These are phyloP conservation scores for Dendrobium catenatum DNA, from an alignment of 106 monocot genomes.

Conservation along the genomic window DNA sequence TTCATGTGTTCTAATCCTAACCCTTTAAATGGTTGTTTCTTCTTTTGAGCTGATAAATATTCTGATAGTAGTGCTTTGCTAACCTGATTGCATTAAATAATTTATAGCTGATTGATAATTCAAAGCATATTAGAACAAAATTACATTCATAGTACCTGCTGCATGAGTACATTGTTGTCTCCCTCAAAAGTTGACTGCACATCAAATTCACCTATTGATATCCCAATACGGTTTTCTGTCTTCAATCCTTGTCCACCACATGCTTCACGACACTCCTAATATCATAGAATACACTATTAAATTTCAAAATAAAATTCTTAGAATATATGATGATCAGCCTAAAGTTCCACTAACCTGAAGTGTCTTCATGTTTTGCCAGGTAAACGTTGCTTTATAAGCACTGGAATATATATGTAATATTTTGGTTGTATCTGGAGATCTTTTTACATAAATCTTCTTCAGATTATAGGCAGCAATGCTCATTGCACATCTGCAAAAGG, in stretches of 20 bases:
- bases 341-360: constrained; percentile 48
- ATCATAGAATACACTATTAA: not conserved
- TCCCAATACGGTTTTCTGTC: constrained; percentile 79
- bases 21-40: constrained; percentile 63
- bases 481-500: constrained; percentile 66
- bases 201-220: constrained; percentile 84
- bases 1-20: constrained; percentile 96
- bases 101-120: not conserved
- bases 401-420: constrained; percentile 82
- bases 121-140: not conserved
- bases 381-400: constrained; percentile 70
- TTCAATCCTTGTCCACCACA: constrained; percentile 99
- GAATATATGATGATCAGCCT: not conserved
- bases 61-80: constrained; percentile 85
- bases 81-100: constrained; percentile 36
- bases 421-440: constrained; percentile 68
- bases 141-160: constrained; percentile 49
- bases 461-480: constrained; percentile 61
- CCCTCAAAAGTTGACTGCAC: constrained; percentile 99
- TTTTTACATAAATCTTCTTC: constrained; percentile 62
- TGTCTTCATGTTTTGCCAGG: constrained; percentile 95
- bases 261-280: constrained; percentile 92
- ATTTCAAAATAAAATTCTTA: not conserved
- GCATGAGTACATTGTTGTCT: constrained; percentile 94
- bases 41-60: constrained; percentile 48